Evolutionary conservation across 2,329 filamentous ascomycete species (phyloP).

Genomic region (Cladosporium sp.): DNA sequence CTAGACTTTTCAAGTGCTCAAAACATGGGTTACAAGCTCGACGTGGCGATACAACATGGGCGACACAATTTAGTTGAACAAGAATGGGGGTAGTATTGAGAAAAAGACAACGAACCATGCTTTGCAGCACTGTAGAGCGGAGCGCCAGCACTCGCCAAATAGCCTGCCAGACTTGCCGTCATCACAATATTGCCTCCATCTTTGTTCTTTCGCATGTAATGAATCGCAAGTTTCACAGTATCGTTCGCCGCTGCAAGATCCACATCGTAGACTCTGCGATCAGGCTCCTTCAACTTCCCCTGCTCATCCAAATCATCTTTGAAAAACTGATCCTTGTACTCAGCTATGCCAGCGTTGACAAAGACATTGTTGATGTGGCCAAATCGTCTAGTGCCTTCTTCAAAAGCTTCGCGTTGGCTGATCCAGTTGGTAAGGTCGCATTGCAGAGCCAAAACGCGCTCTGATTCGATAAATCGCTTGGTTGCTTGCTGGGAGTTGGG

Average conservation of each 20-base stretch:
- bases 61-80: not conserved
- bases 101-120: slow-evolving; percentile 30
- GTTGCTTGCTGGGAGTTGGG: slow-evolving; percentile 15
- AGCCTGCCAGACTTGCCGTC: slow-evolving; percentile 48
- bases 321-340: slow-evolving; percentile 49
- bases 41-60: not conserved
- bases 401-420: slow-evolving; percentile 43
- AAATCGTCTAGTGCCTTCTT: slow-evolving; percentile 38
- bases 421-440: slow-evolving; percentile 46
- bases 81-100: not conserved
- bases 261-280: slow-evolving; percentile 42
- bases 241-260: slow-evolving; percentile 46
- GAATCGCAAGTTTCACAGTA: slow-evolving; percentile 46
- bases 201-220: slow-evolving; percentile 38
- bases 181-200: slow-evolving; percentile 44
- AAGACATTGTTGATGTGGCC: slow-evolving; percentile 45
- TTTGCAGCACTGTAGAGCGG: slow-evolving; percentile 49
- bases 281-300: slow-evolving; percentile 44
- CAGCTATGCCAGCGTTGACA: slow-evolving; percentile 48
- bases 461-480: slow-evolving; percentile 16
- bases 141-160: slow-evolving; percentile 45
- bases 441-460: slow-evolving; percentile 29
- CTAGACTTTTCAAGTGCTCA: not conserved
- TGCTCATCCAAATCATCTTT: slow-evolving; percentile 38
- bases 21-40: not conserved